Conservation (phyloP, 2,329 filamentous ascomycete genomes). For the Claviceps citrina region DNA sequence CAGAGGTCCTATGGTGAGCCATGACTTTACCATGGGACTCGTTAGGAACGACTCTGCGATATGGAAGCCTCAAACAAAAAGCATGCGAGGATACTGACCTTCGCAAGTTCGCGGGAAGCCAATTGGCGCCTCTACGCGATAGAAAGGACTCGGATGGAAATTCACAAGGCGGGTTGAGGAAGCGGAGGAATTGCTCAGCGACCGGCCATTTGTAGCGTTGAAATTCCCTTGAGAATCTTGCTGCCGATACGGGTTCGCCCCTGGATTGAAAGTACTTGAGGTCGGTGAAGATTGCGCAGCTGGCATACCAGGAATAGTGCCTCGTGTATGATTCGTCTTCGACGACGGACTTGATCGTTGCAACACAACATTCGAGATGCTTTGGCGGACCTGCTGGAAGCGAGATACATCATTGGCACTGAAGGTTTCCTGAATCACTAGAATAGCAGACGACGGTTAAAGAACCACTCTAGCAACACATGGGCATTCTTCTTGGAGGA, state of each 20-base stretch:
- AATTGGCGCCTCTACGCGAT: constrained; percentile 50
- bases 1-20: constrained; percentile 37
- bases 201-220: constrained; percentile 10
- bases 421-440: constrained; percentile 28
- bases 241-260: constrained; percentile 5
- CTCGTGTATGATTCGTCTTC: constrained; percentile 7
- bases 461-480: neutral
- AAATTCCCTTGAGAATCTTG: constrained; percentile 8
- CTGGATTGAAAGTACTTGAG: constrained; percentile 11
- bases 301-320: neutral
- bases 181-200: constrained; percentile 8
- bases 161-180: constrained; percentile 9
- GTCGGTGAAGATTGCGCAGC: constrained; percentile 7
- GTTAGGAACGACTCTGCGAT: constrained; percentile 13
- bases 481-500: neutral
- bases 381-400: constrained; percentile 29
- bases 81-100: constrained; percentile 34
- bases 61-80: constrained; percentile 13
- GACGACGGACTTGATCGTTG: constrained; percentile 16
- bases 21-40: constrained; percentile 26
- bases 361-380: constrained; percentile 21
- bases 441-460: constrained; percentile 2
- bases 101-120: constrained; percentile 54
- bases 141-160: constrained; percentile 73
- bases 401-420: constrained; percentile 22